Base-by-base conservation (phyloP, 2,329 filamentous ascomycete genomes). In the Penicillium sp. region DNA sequence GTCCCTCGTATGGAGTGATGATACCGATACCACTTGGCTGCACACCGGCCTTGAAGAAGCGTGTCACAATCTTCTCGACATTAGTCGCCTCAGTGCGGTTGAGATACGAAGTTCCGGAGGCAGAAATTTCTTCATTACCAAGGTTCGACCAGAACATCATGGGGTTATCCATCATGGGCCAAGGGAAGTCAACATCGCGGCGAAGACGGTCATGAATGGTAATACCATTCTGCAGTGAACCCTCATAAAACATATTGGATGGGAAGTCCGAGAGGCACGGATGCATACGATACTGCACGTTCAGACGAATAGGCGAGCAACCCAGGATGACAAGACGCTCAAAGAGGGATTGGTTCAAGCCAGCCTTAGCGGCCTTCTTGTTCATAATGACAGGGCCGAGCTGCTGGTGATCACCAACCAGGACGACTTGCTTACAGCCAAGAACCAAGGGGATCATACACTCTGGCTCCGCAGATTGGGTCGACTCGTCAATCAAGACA, bases 81-180 rank as follows among this genome's bases (percentile, higher is more conserved):
- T 98, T 98, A 51, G 93, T 91, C 4, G 95, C 93, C 77, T 99
- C 95, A 1, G 95, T 98, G 51, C 95, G 91, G 78, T 99, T 99
- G 68, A 99, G 89, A 74, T 99, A 99, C 2, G 94, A 98, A 2
- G 95, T 99, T 73, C 95, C 95, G 28, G 93, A 97, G 1, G 95
- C 95, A 6, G 94, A 97, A 54, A 99, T 99, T 78, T 99, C 95
- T 78, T 99, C 95, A 62, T 96, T 96, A 62, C 95, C 95, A 58
- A 97, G 82, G 75, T 99, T 99, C 28, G 93, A 96, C 95, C 95
- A 99, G 81, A 99, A 99, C 95, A 98, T 98, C 95, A 99, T 99
- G 3, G 95, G 95, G 69, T 89, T 92, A 75, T 98, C 94, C 22
- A 84, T 87, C 33, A 97, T 92, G 2, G 95, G 95, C 95, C 95